phyloP scores from a whole-genome alignment of 2,329 filamentous ascomycete species.

The Cladophialophora bantiana region DNA sequence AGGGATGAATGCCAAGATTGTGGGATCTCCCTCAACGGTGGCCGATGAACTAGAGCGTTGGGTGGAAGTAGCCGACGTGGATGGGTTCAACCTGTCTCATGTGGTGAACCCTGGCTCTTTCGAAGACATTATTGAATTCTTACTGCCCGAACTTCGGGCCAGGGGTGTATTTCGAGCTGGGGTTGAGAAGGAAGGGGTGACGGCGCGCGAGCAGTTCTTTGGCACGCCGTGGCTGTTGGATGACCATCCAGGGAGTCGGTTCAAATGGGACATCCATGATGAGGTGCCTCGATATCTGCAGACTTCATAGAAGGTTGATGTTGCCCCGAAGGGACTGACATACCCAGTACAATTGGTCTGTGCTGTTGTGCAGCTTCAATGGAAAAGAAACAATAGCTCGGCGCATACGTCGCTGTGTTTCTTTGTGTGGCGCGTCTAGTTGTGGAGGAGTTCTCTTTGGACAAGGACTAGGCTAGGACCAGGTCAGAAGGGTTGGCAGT shows the following conservation, averaged over 20 bases:
- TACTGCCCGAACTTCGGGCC: constrained; percentile 57
- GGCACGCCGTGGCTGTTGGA: constrained; percentile 27
- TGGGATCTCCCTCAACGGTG: constrained; percentile 68
- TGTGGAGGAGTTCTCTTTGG: neutral
- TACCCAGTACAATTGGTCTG: neutral
- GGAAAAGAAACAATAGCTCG: neutral
- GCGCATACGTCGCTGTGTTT: neutral
- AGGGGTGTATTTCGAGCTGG: constrained; percentile 49
- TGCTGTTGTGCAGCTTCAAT: neutral
- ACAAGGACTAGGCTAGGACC: neutral
- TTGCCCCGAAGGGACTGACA: neutral
- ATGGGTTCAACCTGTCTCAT: constrained; percentile 71
- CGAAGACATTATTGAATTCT: constrained; percentile 58
- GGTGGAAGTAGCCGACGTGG: constrained; percentile 72
- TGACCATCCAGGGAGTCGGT: constrained; percentile 34
- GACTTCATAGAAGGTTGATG: neutral
- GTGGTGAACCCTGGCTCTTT: constrained; percentile 60
- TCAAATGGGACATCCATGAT: constrained; percentile 25
- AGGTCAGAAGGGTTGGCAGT: neutral
- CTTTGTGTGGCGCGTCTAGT: neutral
- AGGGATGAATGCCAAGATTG: constrained; percentile 56
- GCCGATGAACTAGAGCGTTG: constrained; percentile 72
- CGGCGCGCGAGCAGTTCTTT: constrained; percentile 39
- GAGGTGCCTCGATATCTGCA: constrained; percentile 20
- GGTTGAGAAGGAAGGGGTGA: constrained; percentile 23